Evolutionary conservation across 2,329 filamentous ascomycete genomes (phyloP).

Genomic region (Colletotrichum paranaense): DNA sequence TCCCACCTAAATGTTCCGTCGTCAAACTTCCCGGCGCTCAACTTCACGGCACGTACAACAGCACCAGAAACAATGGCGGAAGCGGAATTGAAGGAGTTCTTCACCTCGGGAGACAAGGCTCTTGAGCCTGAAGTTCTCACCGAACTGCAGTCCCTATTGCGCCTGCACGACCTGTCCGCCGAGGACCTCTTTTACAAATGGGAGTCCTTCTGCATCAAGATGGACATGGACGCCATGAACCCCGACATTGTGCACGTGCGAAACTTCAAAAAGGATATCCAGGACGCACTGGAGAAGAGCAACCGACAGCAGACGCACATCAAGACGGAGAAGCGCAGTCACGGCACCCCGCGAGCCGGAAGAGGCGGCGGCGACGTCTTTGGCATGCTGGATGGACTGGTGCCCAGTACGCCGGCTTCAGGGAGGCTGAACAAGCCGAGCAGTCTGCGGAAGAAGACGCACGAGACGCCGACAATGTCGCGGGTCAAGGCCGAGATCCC

Average conservation of each 20-base stretch:
- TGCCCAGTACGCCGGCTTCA: slow-evolving; percentile 70
- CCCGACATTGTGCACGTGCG: slow-evolving; percentile 77
- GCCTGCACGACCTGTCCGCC: slow-evolving; percentile 81
- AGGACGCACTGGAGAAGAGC: slow-evolving; percentile 84
- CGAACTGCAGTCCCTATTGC: slow-evolving; percentile 88
- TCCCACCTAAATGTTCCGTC: neutral
- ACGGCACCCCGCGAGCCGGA: slow-evolving; percentile 71
- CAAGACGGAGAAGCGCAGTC: slow-evolving; percentile 71
- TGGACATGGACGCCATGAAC: slow-evolving; percentile 83
- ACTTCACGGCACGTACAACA: neutral
- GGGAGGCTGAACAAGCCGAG: slow-evolving; percentile 39
- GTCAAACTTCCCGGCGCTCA: slow-evolving; percentile 12
- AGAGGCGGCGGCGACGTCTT: slow-evolving; percentile 77
- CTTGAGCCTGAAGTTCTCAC: slow-evolving; percentile 82
- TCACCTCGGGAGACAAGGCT: slow-evolving; percentile 67
- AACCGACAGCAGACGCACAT: slow-evolving; percentile 70
- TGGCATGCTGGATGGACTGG: slow-evolving; percentile 81
- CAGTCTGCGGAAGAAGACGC: slow-evolving; percentile 48
- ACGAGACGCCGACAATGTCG: slow-evolving; percentile 60
- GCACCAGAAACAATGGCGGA: slow-evolving; percentile 32
- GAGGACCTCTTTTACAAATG: slow-evolving; percentile 98
- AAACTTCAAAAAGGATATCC: slow-evolving; percentile 86
- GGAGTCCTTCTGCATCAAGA: slow-evolving; percentile 97
- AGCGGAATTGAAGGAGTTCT: slow-evolving; percentile 57
- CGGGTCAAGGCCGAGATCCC: slow-evolving; percentile 56